Evolutionary conservation across 1,139 yeast genomes (phyloP).

Genomic region (Zygosaccharomyces pseudobailii): DNA sequence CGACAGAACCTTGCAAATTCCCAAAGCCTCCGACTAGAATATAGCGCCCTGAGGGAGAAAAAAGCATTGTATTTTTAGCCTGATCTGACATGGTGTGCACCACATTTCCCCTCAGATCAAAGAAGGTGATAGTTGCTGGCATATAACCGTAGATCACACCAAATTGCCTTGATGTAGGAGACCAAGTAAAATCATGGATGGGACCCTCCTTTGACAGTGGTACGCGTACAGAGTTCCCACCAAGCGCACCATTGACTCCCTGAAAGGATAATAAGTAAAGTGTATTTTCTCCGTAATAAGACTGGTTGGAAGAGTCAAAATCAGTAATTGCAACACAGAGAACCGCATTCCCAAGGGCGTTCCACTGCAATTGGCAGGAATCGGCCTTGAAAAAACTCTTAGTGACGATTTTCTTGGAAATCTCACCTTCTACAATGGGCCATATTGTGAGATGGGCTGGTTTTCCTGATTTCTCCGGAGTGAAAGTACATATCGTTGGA

Average conservation of each 20-base stretch:
- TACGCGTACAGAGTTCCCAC: slow-evolving; percentile 86
- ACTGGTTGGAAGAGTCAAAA: slow-evolving; percentile 88
- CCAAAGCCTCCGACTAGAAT: slow-evolving; percentile 97
- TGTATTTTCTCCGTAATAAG: slow-evolving; percentile 95
- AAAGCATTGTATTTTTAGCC: slow-evolving; percentile 83
- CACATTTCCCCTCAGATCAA: slow-evolving; percentile 88
- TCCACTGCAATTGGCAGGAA: slow-evolving; percentile 89
- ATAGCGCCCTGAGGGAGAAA: slow-evolving; percentile 91
- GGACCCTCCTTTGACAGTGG: slow-evolving; percentile 90
- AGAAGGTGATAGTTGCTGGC: slow-evolving; percentile 95
- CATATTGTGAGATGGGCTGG: slow-evolving; percentile 88
- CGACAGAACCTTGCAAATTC: slow-evolving; percentile 94
- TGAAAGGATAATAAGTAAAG: slow-evolving; percentile 59
- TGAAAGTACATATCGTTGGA: slow-evolving; percentile 87
- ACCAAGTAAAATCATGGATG: slow-evolving; percentile 96
- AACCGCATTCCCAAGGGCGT: slow-evolving; percentile 87
- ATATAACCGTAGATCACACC: slow-evolving; percentile 96
- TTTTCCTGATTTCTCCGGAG: slow-evolving; percentile 77
- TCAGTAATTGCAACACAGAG: slow-evolving; percentile 93
- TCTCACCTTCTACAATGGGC: slow-evolving; percentile 56
- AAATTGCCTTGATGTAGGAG: slow-evolving; percentile 93
- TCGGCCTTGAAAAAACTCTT: slow-evolving; percentile 96
- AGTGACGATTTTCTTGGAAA: slow-evolving; percentile 74
- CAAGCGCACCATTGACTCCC: slow-evolving; percentile 66
- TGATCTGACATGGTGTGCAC: slow-evolving; percentile 81